phyloP scores from a whole-genome alignment of 257 asterid genomes.

The Primulina eburnea region DNA sequence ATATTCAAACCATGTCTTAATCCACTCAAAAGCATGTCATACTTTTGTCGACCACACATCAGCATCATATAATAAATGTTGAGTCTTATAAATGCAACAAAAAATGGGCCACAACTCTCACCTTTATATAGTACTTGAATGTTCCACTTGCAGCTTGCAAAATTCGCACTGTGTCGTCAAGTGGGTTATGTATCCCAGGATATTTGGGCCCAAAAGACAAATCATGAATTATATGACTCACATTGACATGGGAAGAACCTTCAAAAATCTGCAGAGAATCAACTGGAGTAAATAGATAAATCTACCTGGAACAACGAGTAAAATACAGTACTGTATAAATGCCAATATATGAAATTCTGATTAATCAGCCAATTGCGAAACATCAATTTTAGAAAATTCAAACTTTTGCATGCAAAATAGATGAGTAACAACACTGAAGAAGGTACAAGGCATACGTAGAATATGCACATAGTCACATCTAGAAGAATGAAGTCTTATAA shows the following conservation, averaged over 20 bases:
- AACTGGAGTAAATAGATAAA: conserved; percentile 16
- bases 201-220: conserved; percentile 95
- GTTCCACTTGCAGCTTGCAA: conserved; percentile 90
- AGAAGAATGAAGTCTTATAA: neutral
- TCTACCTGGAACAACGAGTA: conserved; percentile 4
- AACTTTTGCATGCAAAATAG: neutral
- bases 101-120: conserved; percentile 26
- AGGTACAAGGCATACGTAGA: neutral
- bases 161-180: conserved; percentile 79
- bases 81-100: conserved; percentile 6
- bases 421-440: neutral
- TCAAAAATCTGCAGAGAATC: conserved; percentile 71
- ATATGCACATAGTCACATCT: neutral
- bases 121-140: conserved; percentile 98
- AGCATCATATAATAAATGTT: neutral
- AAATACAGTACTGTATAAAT: conserved; percentile 6
- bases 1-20: conserved; percentile 10
- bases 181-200: conserved; percentile 97
- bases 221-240: conserved; percentile 91
- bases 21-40: conserved; percentile 12
- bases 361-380: neutral
- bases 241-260: conserved; percentile 83
- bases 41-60: neutral
- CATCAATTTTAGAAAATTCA: too few species aligned
- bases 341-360: conserved; percentile 6